phyloP scores from a whole-genome alignment of 2,329 filamentous ascomycete genomes.

The Ophiosphaerella herpotricha region DNA sequence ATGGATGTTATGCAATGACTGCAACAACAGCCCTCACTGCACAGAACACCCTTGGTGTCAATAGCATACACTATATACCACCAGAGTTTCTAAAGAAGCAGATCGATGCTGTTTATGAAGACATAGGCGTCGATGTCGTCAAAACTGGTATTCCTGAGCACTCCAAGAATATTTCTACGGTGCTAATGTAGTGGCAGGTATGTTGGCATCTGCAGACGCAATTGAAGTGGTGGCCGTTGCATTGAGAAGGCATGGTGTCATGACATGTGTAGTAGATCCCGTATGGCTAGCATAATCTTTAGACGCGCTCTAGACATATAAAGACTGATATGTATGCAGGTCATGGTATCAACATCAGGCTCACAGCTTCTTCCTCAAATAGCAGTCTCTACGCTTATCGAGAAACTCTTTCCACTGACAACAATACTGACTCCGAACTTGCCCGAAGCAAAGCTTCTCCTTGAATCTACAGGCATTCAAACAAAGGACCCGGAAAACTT shows the following conservation, averaged over 20 bases:
- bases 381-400: slow-evolving; percentile 65
- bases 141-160: slow-evolving; percentile 71
- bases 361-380: slow-evolving; percentile 67
- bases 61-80: slow-evolving; percentile 79
- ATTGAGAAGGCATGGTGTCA: slow-evolving; percentile 62
- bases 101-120: slow-evolving; percentile 81
- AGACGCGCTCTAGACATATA: not conserved
- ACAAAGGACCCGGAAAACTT: slow-evolving; percentile 59
- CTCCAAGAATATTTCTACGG: not conserved
- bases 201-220: slow-evolving; percentile 76
- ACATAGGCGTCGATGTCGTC: slow-evolving; percentile 86
- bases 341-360: slow-evolving; percentile 90
- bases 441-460: slow-evolving; percentile 71
- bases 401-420: slow-evolving; percentile 66
- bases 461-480: slow-evolving; percentile 57
- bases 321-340: slow-evolving; percentile 50
- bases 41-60: slow-evolving; percentile 87
- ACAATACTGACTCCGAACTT: slow-evolving; percentile 78
- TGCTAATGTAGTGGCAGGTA: slow-evolving; percentile 59
- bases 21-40: slow-evolving; percentile 95
- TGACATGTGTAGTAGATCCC: slow-evolving; percentile 72
- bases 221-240: slow-evolving; percentile 70
- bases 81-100: slow-evolving; percentile 80
- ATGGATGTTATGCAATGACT: slow-evolving; percentile 95
- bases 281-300: slow-evolving; percentile 53